phyloP scores from a whole-genome alignment of 225 moss, liverwort and hornwort genomes.

The Polytrichum commune region DNA sequence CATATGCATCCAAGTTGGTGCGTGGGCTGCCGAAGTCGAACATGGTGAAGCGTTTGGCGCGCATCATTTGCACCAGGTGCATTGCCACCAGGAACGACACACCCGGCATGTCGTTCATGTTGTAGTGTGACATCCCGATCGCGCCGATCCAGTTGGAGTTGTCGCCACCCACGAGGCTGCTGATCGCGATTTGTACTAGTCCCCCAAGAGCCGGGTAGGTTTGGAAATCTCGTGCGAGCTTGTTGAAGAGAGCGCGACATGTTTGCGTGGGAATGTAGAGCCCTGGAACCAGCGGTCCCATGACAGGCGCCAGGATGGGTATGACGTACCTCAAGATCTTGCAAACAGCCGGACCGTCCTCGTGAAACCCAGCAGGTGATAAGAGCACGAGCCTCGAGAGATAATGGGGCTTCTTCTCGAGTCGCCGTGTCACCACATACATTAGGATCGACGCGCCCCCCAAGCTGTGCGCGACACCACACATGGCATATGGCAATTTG shows the following conservation, averaged over 20 bases:
- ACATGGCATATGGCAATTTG: slow-evolving; percentile 64
- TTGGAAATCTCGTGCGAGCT: slow-evolving; percentile 83
- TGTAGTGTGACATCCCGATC: slow-evolving; percentile 85
- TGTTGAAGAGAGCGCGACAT: slow-evolving; percentile 84
- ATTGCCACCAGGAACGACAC: slow-evolving; percentile 61
- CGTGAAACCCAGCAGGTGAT: slow-evolving; percentile 89
- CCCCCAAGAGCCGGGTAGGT: slow-evolving; percentile 87
- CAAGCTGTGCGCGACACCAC: slow-evolving; percentile 86
- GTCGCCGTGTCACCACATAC: slow-evolving; percentile 64
- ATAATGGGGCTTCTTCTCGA: slow-evolving; percentile 74
- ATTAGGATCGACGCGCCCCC: slow-evolving; percentile 88
- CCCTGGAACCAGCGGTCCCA: slow-evolving; percentile 66
- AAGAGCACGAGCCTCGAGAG: slow-evolving; percentile 76
- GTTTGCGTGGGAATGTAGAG: slow-evolving; percentile 87
- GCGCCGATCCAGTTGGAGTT: slow-evolving; percentile 91
- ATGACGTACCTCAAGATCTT: slow-evolving; percentile 36
- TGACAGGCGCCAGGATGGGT: slow-evolving; percentile 49
- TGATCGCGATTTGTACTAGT: slow-evolving; percentile 70
- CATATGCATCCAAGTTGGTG: slow-evolving; percentile 66
- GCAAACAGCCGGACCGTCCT: slow-evolving; percentile 58
- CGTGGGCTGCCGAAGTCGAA: slow-evolving; percentile 59
- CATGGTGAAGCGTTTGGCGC: slow-evolving; percentile 59
- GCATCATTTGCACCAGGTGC: slow-evolving; percentile 85
- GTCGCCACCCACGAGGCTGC: slow-evolving; percentile 70
- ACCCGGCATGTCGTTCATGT: slow-evolving; percentile 98